Evolutionary conservation across 2,329 filamentous ascomycete species (phyloP).

Genomic region (Talaromyces sp.): DNA sequence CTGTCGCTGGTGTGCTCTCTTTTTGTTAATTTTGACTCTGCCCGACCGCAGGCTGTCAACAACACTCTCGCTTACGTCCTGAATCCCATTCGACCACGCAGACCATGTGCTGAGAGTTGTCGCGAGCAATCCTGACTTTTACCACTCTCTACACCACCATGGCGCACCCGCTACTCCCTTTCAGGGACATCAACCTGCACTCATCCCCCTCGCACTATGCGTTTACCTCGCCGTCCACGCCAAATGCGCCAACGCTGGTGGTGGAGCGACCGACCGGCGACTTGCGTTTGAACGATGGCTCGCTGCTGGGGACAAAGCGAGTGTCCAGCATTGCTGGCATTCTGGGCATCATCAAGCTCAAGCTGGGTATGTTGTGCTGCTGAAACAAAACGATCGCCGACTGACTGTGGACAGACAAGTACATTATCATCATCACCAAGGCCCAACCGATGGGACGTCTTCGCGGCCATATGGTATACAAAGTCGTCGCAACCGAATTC

Average conservation of each 20-base stretch:
- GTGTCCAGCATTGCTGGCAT: constrained; percentile 95
- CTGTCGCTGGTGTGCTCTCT: neutral
- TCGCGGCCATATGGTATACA: constrained; percentile 95
- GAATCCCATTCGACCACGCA: neutral
- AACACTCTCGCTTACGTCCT: neutral
- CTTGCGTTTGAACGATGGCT: constrained; percentile 75
- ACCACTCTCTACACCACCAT: constrained; percentile 17
- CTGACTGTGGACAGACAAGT: constrained; percentile 62
- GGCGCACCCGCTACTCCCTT: constrained; percentile 55
- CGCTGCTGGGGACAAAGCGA: constrained; percentile 69
- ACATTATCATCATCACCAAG: constrained; percentile 94
- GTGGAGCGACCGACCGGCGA: constrained; percentile 91
- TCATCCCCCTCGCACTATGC: constrained; percentile 88
- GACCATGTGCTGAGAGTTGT: neutral
- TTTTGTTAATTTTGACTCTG: neutral
- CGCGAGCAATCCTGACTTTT: neutral
- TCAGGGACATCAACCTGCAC: constrained; percentile 95
- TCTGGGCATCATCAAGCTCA: constrained; percentile 85
- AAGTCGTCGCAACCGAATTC: constrained; percentile 84
- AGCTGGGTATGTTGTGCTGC: constrained; percentile 62
- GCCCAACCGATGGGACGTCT: constrained; percentile 83
- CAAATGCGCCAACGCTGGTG: constrained; percentile 78
- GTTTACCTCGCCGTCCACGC: constrained; percentile 92
- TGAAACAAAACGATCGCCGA: neutral
- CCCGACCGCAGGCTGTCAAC: neutral